Percentiles rank a stretch among this genome's conserved stretches.
Conservation (phyloP, 768 basidiomycete species). For the Naganishia friedmannii region DNA sequence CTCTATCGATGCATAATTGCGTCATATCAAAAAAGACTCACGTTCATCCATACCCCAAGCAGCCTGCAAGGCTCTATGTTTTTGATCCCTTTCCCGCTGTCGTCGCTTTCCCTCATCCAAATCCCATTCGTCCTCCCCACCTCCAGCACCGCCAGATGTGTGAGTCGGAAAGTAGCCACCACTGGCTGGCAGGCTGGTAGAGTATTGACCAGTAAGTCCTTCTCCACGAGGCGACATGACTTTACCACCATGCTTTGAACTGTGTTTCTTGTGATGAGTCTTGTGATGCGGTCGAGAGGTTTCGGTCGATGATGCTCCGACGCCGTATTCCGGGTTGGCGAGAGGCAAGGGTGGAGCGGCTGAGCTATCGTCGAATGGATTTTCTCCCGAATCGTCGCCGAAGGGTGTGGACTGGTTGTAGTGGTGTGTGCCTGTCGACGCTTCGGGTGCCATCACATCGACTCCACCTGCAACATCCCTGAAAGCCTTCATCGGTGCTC, state of each 20-base stretch:
- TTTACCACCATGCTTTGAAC: slow-evolving; percentile 9
- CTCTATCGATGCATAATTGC: background rate
- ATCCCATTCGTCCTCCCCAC: slow-evolving; percentile 36
- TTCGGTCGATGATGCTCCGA: slow-evolving; percentile 6
- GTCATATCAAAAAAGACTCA: no score
- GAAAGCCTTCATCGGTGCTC: slow-evolving; percentile 50
- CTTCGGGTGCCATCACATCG: background rate
- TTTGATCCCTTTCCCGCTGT: slow-evolving; percentile 45
- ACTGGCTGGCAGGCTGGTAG: slow-evolving; percentile 47
- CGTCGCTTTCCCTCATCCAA: slow-evolving; percentile 41
- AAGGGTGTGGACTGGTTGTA: background rate
- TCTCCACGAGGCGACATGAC: slow-evolving; percentile 18
- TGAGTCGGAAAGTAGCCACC: slow-evolving; percentile 44
- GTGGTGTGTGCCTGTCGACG: background rate
- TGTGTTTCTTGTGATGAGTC: slow-evolving; percentile 24
- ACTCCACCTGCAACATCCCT: slow-evolving; percentile 6
- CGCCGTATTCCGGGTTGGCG: background rate
- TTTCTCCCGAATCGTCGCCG: background rate
- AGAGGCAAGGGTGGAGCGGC: background rate
- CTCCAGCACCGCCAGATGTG: slow-evolving; percentile 2
- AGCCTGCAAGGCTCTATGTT: slow-evolving; percentile 48
- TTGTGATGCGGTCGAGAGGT: slow-evolving; percentile 3
- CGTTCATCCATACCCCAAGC: slow-evolving; percentile 52
- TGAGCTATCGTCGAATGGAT: slow-evolving; percentile 14
- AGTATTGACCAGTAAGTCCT: slow-evolving; percentile 38